Percentiles rank a stretch among this genome's conserved stretches.
Evolutionary conservation across 2,329 filamentous ascomycete genomes (phyloP).

Genomic region (Nakataea oryzae): DNA sequence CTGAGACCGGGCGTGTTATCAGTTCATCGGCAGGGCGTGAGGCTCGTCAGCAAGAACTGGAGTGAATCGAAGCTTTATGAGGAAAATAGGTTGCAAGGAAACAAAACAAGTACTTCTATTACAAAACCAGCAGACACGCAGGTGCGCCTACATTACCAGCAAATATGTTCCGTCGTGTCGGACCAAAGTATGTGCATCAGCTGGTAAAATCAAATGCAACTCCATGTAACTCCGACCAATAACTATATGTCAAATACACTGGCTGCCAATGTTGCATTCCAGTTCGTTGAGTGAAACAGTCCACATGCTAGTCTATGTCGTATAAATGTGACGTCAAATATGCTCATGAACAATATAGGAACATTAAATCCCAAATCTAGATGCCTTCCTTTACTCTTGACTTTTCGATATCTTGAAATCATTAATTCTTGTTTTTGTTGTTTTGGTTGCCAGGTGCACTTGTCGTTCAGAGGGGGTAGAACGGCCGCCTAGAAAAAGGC

Average conservation of each 20-base stretch:
- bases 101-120: too few species aligned
- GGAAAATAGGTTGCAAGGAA: too few species aligned
- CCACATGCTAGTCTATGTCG: background rate
- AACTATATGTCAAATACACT: background rate
- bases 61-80: too few species aligned
- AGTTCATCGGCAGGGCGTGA: constrained; percentile 11
- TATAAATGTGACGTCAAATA: background rate
- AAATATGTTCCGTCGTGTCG: background rate
- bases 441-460: too few species aligned
- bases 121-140: too few species aligned
- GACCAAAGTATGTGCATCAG: background rate
- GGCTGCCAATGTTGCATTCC: background rate
- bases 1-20: constrained; percentile 12
- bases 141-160: too few species aligned
- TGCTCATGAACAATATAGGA: background rate
- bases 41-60: too few species aligned
- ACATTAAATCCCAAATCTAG: too few species aligned
- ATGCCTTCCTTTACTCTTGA: background rate
- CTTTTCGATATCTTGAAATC: background rate
- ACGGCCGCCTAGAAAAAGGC: background rate
- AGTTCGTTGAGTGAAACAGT: background rate
- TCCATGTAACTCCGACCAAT: background rate
- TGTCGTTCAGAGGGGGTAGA: background rate
- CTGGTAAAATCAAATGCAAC: background rate
- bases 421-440: background rate